Conservation (phyloP, 2,329 filamentous ascomycete species). For the Monilinia vaccinii-corymbosi region DNA sequence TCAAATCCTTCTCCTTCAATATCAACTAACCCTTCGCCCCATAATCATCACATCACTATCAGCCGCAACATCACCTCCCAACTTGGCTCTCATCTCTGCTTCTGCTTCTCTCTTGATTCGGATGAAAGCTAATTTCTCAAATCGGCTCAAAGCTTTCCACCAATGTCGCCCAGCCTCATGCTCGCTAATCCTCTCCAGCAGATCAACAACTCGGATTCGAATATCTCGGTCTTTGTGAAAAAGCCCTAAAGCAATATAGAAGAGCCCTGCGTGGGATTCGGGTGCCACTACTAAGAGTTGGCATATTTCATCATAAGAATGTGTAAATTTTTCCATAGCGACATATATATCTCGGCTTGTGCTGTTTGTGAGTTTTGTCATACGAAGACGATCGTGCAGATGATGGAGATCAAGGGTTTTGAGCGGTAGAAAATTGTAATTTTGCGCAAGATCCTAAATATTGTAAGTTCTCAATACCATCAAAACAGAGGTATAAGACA, state of each 20-base stretch:
- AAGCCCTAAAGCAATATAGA: conserved; percentile 81
- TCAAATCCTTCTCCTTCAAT: conserved; percentile 66
- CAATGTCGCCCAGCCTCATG: conserved; percentile 92
- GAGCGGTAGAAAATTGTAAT: conserved; percentile 57
- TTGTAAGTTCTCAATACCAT: conserved; percentile 29
- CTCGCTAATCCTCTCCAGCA: conserved; percentile 72
- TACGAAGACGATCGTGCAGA: conserved; percentile 82
- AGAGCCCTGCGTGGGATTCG: conserved; percentile 78
- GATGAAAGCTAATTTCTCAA: conserved; percentile 78
- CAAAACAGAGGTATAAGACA: conserved; percentile 15
- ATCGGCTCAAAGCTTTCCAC: conserved; percentile 78
- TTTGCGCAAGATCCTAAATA: conserved; percentile 51
- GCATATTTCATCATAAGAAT: conserved; percentile 76
- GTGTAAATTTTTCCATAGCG: conserved; percentile 64
- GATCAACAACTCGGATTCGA: conserved; percentile 63
- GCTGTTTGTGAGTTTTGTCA: conserved; percentile 65
- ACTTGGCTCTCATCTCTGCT: conserved; percentile 35
- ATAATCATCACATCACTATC: conserved; percentile 26
- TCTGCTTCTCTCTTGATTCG: conserved; percentile 63
- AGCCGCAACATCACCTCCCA: conserved; percentile 16
- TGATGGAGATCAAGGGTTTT: conserved; percentile 83
- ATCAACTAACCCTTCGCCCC: conserved; percentile 43
- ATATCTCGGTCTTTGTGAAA: conserved; percentile 85
- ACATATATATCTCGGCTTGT: conserved; percentile 81
- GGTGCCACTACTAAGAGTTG: conserved; percentile 75